A percentile compares a stretch with the other conserved stretches of the same genome.
Evolutionary conservation across 2,329 filamentous ascomycete species (phyloP).

Genomic region (Neonectria ditissima): DNA sequence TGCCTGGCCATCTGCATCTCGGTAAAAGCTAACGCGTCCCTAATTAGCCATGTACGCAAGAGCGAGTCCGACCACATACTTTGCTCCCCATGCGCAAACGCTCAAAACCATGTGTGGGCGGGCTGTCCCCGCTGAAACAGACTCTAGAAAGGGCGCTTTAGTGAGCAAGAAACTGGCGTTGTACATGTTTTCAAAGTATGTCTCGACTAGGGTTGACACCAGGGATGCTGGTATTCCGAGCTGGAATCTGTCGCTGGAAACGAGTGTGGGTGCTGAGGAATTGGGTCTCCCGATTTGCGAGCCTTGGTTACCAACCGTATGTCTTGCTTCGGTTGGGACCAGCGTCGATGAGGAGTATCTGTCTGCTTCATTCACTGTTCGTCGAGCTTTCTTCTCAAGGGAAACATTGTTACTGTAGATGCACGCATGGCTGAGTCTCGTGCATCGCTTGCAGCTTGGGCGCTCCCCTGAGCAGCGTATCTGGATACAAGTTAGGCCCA

Average conservation of each 20-base stretch:
- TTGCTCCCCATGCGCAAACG: conserved; percentile 38
- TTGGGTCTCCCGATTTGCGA: background rate
- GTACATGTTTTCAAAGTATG: conserved; percentile 36
- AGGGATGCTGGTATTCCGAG: conserved; percentile 3
- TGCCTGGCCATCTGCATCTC: background rate
- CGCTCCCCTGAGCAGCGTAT: conserved; percentile 36
- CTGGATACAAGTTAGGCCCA: conserved; percentile 6
- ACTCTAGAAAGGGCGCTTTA: conserved; percentile 1
- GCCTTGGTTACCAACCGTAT: no score
- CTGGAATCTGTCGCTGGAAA: no score
- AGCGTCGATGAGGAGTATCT: background rate
- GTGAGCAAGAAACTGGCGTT: conserved; percentile 30
- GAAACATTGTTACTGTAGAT: background rate
- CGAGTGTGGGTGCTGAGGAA: background rate
- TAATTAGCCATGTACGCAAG: background rate
- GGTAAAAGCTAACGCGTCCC: conserved; percentile 32
- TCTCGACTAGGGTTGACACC: background rate
- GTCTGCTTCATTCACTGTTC: background rate
- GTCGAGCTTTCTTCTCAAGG: background rate
- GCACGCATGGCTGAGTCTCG: conserved; percentile 17
- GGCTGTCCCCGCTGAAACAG: background rate
- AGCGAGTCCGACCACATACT: conserved; percentile 4
- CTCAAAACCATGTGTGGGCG: conserved; percentile 27
- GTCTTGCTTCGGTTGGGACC: background rate
- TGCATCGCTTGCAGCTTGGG: conserved; percentile 35